These are phyloP conservation scores for Lipomyces kockii DNA, from an alignment of 805 yeast genomes.

Conservation along the genomic window DNA sequence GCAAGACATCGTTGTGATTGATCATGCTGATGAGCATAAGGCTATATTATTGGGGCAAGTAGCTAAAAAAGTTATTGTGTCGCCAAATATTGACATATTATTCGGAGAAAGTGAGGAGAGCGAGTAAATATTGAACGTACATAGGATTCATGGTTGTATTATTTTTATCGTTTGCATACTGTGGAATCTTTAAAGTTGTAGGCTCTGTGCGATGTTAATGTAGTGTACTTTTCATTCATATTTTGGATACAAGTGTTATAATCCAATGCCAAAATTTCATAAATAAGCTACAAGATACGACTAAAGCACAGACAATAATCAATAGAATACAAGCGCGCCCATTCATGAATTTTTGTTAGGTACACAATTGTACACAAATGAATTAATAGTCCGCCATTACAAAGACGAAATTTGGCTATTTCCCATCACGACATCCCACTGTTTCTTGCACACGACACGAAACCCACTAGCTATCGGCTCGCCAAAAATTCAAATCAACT, in stretches of 20 bases:
- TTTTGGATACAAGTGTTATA: not conserved
- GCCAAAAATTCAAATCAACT: not conserved
- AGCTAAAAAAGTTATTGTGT: slow-evolving; percentile 59
- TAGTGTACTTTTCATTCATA: not conserved
- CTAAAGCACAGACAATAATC: not conserved
- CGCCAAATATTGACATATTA: slow-evolving; percentile 52
- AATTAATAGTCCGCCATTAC: not conserved
- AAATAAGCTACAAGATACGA: not conserved
- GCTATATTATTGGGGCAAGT: slow-evolving; percentile 61
- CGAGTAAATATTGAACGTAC: slow-evolving; percentile 5
- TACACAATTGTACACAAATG: not conserved
- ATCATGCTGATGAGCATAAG: slow-evolving; percentile 47
- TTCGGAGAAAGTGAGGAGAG: slow-evolving; percentile 13
- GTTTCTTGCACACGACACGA: not conserved
- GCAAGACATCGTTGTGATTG: slow-evolving; percentile 72
- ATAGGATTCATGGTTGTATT: not conserved
- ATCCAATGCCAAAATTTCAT: not conserved
- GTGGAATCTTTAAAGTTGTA: not conserved
- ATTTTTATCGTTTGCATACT: not conserved
- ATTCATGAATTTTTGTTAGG: not conserved
- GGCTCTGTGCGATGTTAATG: not conserved
- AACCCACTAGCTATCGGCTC: not conserved
- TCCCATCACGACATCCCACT: not conserved
- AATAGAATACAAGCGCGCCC: not conserved
- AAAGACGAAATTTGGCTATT: not conserved